Evolutionary conservation across 1,139 yeast genomes (phyloP).

Genomic region (Geotrichum bryndzae): DNA sequence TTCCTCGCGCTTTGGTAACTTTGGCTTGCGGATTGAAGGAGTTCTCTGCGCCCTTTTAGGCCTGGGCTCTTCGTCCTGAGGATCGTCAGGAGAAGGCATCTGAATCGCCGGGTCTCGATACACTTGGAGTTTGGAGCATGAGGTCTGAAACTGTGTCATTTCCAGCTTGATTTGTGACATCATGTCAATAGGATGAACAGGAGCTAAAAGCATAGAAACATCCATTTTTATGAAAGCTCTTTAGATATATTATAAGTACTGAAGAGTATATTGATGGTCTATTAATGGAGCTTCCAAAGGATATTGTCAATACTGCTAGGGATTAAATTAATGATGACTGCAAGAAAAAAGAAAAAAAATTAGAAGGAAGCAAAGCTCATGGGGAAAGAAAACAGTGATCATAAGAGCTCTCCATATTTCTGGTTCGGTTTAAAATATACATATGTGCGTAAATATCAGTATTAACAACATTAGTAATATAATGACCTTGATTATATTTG

Average conservation of each 20-base stretch:
- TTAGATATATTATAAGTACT: not conserved
- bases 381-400: not conserved
- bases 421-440: not conserved
- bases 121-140: not conserved
- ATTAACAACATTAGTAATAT: not conserved
- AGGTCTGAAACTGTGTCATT: not conserved
- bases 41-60: conserved; percentile 8
- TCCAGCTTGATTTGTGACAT: not conserved
- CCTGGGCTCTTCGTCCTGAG: not conserved
- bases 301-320: not conserved
- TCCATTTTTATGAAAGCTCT: not conserved
- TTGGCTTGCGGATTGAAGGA: conserved; percentile 23
- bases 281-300: not conserved
- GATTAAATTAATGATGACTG: not conserved
- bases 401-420: not conserved
- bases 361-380: not conserved
- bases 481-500: not conserved
- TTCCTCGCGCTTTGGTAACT: conserved; percentile 24
- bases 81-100: not conserved
- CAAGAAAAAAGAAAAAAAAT: not conserved
- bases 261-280: not conserved
- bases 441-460: not conserved
- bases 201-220: not conserved
- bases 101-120: not conserved
- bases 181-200: not conserved